Evolutionary conservation across 2,329 filamentous ascomycete genomes (phyloP).

Genomic region (Colletotrichum cordylinicola): DNA sequence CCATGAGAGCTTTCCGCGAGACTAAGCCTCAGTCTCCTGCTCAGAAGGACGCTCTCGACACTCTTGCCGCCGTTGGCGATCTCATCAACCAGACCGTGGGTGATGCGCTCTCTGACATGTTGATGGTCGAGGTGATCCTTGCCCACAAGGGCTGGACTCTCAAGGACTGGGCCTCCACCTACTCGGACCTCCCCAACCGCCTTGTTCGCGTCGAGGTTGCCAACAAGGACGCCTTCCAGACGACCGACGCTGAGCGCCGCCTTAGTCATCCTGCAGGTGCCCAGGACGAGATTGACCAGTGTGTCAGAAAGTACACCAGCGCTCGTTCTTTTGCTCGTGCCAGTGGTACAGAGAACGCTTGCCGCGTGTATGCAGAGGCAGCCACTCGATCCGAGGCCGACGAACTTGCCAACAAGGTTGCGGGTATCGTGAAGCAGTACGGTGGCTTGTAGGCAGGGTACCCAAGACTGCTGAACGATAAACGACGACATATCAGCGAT

Average conservation of each 20-base stretch:
- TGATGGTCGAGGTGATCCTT: slow-evolving; percentile 94
- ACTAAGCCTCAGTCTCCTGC: slow-evolving; percentile 88
- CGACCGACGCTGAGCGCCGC: slow-evolving; percentile 89
- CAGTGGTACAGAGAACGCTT: slow-evolving; percentile 94
- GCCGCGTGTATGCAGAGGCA: slow-evolving; percentile 95
- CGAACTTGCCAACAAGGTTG: slow-evolving; percentile 85
- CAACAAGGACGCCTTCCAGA: slow-evolving; percentile 88
- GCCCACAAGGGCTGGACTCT: slow-evolving; percentile 93
- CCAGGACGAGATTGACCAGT: slow-evolving; percentile 85
- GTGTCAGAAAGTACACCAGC: slow-evolving; percentile 89
- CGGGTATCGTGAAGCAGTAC: slow-evolving; percentile 72
- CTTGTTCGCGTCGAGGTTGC: slow-evolving; percentile 91
- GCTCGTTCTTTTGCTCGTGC: slow-evolving; percentile 91
- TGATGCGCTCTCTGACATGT: slow-evolving; percentile 93
- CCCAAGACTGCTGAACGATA: background rate
- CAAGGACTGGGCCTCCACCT: slow-evolving; percentile 90
- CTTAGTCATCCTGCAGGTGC: slow-evolving; percentile 80
- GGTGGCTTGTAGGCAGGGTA: slow-evolving; percentile 32
- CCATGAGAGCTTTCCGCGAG: slow-evolving; percentile 77
- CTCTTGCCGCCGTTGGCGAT: slow-evolving; percentile 81
- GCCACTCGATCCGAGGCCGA: slow-evolving; percentile 89
- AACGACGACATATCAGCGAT: background rate
- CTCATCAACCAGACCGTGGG: slow-evolving; percentile 98
- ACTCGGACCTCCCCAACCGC: slow-evolving; percentile 92
- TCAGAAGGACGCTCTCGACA: slow-evolving; percentile 88